A percentile compares a stretch with the other conserved stretches of the same genome.
These are phyloP conservation scores for Penicillium freii DNA, from an alignment of 2,329 filamentous ascomycete species.

Conservation along the genomic window DNA sequence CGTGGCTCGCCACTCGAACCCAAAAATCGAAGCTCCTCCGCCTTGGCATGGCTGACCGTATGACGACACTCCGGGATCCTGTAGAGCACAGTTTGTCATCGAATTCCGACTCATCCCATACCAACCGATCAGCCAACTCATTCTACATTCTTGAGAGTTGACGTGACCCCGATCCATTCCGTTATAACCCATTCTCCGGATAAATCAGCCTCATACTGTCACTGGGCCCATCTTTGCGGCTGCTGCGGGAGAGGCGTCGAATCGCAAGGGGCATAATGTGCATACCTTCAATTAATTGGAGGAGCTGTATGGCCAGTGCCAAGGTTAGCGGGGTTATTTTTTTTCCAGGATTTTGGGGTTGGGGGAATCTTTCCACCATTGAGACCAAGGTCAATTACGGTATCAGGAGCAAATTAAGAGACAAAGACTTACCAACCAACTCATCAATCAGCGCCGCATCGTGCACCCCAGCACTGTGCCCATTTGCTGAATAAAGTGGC, in stretches of 20 bases:
- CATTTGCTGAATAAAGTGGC: conserved; percentile 21
- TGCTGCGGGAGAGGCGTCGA: neutral
- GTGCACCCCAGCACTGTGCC: conserved; percentile 14
- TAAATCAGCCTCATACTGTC: conserved; percentile 11
- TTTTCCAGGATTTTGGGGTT: neutral
- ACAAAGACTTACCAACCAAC: conserved; percentile 11
- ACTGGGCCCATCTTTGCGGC: neutral
- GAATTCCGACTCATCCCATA: neutral
- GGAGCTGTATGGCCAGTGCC: neutral
- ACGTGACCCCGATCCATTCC: neutral
- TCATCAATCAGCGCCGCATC: conserved; percentile 16
- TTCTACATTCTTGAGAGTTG: neutral
- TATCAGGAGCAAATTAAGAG: conserved; percentile 16
- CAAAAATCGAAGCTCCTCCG: neutral
- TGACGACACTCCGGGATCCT: neutral
- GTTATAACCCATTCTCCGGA: conserved; percentile 16
- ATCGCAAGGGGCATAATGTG: neutral
- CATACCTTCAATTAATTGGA: neutral
- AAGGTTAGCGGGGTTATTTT: conserved; percentile 4
- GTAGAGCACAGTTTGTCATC: neutral
- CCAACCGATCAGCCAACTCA: neutral
- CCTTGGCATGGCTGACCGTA: neutral
- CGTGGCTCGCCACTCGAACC: neutral
- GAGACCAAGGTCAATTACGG: conserved; percentile 20
- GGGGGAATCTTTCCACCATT: conserved; percentile 15